These are phyloP conservation scores for Umbelopsis sp. DNA, from an alignment of 371 early-diverging fungal genomes.

Conservation along the genomic window DNA sequence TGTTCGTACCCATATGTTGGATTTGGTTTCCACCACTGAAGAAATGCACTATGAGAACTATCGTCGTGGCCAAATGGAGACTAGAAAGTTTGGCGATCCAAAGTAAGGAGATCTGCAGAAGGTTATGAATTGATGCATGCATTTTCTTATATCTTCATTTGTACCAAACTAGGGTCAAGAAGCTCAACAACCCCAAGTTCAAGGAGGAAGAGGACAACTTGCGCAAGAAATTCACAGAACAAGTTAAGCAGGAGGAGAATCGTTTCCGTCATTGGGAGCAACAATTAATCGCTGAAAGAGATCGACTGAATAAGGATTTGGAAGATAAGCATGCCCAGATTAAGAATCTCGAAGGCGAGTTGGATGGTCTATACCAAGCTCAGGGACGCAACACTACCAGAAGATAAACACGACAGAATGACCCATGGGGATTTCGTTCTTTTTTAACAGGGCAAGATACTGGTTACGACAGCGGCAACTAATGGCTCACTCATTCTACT, in stretches of 20 bases:
- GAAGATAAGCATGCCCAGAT: constrained; percentile 93
- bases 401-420: constrained; percentile 28
- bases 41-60: constrained; percentile 90
- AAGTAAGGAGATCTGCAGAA: constrained; percentile 53
- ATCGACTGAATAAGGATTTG: constrained; percentile 95
- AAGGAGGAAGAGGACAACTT: constrained; percentile 94
- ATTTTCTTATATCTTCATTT: background rate
- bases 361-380: constrained; percentile 61
- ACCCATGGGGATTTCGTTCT: too few relatives aligned
- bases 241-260: constrained; percentile 91
- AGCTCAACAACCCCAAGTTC: constrained; percentile 85
- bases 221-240: constrained; percentile 91
- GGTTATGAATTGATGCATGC: constrained; percentile 21
- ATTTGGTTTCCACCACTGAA: constrained; percentile 86
- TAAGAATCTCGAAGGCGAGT: constrained; percentile 87
- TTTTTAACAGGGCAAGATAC: too few relatives aligned
- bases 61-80: constrained; percentile 80
- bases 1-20: constrained; percentile 92
- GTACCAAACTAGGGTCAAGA: constrained; percentile 52
- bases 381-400: constrained; percentile 46
- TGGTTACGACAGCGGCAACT: too few relatives aligned
- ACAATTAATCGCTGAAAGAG: constrained; percentile 93
- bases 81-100: constrained; percentile 79
- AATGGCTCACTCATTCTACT: too few relatives aligned
- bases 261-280: constrained; percentile 97